Base-by-base conservation (phyloP, 2,329 filamentous ascomycete genomes). In the Scopulariopsis brevicaulis region DNA sequence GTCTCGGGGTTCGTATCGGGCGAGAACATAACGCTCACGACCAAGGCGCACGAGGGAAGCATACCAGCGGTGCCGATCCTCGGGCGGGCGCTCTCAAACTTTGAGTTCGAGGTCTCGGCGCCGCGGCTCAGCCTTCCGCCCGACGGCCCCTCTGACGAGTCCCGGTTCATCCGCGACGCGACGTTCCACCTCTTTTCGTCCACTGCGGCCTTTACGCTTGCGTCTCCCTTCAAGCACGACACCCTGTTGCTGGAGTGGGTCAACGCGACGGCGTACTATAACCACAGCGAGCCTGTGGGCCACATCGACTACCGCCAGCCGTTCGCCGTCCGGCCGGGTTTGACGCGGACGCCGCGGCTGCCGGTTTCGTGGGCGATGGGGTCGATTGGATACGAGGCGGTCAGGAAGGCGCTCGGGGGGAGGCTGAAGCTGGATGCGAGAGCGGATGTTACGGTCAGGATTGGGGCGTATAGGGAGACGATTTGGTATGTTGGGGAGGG, bases 1-100 rank as follows among this genome's bases (percentile, higher is more conserved):
- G 71, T 97, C 11, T 96, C 90, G 2, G 84, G 89, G 64, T 97
- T 94, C 66, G 76, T 96, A 12, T 97, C 92, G 3, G 91, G 91
- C 10, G 85, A 81, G 68, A 96, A 97, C 72, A 91, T 89, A 1
- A 90, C 84, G 22, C 72, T 97, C 52, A 88, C 85, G 0, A 71
- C 96, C 11, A 82, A 83, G 67, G 80, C 86, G 2, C 88, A 96
- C 68, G 74, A 80, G 54, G 76, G 77, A 51, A 90, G 85, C 54
- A 84, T 97, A 56, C 93, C 94, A 3, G 73, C 79, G 1, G 80
- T 90, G 56, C 91, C 90, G 0, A 69, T 77, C 4, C 75, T 96
- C 4, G 89, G 90, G 54, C 74, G 84, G 63, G 85, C 87, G 1
- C 78, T 97, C 2, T 87, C 88, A 0, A 77, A 76, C 32, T 80